These are phyloP conservation scores for Lunularia cruciata DNA, from an alignment of 225 moss, liverwort and hornwort genomes.

Conservation along the genomic window DNA sequence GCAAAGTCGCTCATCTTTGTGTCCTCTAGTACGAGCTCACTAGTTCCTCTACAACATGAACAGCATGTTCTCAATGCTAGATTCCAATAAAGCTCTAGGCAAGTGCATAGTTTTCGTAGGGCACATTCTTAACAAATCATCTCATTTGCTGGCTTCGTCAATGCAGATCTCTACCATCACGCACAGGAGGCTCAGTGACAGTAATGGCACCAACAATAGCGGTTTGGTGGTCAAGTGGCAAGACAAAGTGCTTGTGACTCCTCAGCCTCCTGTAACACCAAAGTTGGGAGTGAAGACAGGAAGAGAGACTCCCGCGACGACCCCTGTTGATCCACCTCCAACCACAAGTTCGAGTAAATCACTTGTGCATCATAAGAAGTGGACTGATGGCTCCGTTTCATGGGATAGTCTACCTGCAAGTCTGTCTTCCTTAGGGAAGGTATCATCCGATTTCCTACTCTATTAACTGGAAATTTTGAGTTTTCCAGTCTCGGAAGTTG, in stretches of 20 bases:
- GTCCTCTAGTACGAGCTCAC: no score
- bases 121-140: no score
- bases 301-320: conserved; percentile 33
- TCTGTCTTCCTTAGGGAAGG: conserved; percentile 73
- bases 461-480: no score
- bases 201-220: conserved; percentile 32
- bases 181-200: conserved; percentile 63
- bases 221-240: conserved; percentile 62
- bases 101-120: no score
- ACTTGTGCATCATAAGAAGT: conserved; percentile 51
- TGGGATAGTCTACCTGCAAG: conserved; percentile 75
- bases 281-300: conserved; percentile 31
- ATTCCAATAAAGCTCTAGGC: no score
- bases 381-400: conserved; percentile 61
- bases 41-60: neutral
- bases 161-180: conserved; percentile 65
- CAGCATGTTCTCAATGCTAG: no score
- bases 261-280: conserved; percentile 16
- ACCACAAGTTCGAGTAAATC: conserved; percentile 34
- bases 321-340: conserved; percentile 36
- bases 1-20: no score
- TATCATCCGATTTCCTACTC: no score
- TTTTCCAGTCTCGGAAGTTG: neutral
- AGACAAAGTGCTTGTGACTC: conserved; percentile 53
- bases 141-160: neutral